Base-by-base conservation (phyloP, 2,329 filamentous ascomycete genomes). In the Pseudogymnoascus sp. region DNA sequence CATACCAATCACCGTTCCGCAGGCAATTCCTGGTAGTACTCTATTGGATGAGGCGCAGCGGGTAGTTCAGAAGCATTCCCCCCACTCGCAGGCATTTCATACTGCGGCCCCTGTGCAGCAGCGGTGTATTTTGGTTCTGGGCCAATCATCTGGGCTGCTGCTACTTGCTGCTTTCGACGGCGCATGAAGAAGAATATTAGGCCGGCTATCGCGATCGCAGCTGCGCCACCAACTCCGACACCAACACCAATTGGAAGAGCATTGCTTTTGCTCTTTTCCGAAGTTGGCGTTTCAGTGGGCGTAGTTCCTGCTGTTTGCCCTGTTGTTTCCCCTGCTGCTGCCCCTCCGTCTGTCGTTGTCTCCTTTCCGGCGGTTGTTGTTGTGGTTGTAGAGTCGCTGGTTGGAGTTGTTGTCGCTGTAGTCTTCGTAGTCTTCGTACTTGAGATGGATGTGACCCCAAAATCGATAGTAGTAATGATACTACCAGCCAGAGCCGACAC, bases 261-360 rank as follows among this genome's bases (percentile, higher is more conserved):
- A 34, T 56, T 56, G 10, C n/a, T 31, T 34, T 56, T 50, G 44
- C 44, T 56, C 50, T 56, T 56, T 56, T 56, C 50, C 18, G 50
- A 4, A 56, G 50, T 12, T 11, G 50, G n/a, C 10, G 50, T 56
- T 4, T 56, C 50, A 18, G 25, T 18, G 16, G 50, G 25, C 5
- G 50, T 34, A 16, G 28, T 11, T 56, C 50, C 50, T 18, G n/a
- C 4, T 1, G 50, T 56, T 34, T 31, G n/a, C 10, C 50, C 50
- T 31, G 28, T 31, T 34, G 50, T 31, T 18, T 31, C 50, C 12
- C 37, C 37, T 4, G 14, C n/a, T 16, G 14, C n/a, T 14, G 42
- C 16, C 5, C 21, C 28, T 31, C 28, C 28, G 7, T 11, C 42
- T 7, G 42, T 46, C 12, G 12, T 21, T 4, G 50, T 18, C n/a